These are phyloP conservation scores for Eucalyptus lansdowneana DNA, from an alignment of 345 rosid species.

Conservation along the genomic window DNA sequence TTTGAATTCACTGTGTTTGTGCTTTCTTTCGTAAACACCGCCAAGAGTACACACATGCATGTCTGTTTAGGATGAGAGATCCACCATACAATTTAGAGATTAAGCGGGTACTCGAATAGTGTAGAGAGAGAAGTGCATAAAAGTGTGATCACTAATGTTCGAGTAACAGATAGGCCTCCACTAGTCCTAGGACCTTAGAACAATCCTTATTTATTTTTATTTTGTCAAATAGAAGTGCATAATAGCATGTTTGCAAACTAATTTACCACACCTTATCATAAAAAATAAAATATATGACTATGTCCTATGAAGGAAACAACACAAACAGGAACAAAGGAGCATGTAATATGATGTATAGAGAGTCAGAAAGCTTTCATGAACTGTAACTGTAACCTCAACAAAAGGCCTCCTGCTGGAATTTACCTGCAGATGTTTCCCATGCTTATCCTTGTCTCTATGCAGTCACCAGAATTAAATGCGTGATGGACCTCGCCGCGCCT, in stretches of 20 bases:
- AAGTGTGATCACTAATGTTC: background rate
- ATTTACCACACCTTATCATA: background rate
- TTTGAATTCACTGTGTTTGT: background rate
- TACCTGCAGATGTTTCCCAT: background rate
- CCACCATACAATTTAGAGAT: background rate
- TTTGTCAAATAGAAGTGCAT: background rate
- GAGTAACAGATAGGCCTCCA: background rate
- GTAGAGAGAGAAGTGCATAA: background rate
- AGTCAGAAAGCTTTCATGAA: background rate
- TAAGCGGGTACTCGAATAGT: background rate
- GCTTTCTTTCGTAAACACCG: background rate
- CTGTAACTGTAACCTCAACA: background rate
- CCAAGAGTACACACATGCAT: background rate
- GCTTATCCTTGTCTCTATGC: background rate
- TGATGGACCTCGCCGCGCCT: background rate
- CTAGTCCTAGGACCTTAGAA: background rate
- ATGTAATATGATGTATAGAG: background rate
- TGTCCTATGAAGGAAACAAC: background rate
- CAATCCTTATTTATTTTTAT: background rate
- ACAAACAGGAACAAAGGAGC: background rate
- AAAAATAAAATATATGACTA: background rate
- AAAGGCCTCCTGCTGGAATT: background rate
- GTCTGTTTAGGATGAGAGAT: background rate
- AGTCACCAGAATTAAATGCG: background rate
- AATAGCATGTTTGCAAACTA: background rate